phyloP scores from a whole-genome alignment of 2,329 filamentous ascomycete genomes.

The Aspergillus sp. region DNA sequence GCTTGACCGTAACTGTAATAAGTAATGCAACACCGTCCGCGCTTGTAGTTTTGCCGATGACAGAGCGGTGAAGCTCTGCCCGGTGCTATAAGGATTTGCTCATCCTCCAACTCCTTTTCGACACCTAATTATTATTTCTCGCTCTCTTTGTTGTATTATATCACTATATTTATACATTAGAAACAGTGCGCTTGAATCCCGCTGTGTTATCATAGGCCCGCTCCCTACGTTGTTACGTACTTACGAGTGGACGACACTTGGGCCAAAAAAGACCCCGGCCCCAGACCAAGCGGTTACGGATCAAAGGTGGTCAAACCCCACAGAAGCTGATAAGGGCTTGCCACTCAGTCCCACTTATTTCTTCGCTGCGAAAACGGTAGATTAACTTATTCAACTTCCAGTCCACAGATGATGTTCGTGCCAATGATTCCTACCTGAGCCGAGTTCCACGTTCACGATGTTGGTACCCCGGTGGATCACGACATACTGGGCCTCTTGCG shows the following conservation, averaged over 20 bases:
- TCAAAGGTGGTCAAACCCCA: conserved; percentile 1
- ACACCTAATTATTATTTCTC: background rate
- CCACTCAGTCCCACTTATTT: background rate
- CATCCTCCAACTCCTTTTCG: background rate
- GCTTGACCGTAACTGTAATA: too few relatives aligned
- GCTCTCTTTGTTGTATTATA: background rate
- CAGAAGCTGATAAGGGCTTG: conserved; percentile 9
- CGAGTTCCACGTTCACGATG: conserved; percentile 4
- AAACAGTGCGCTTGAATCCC: background rate
- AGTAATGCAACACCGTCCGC: background rate
- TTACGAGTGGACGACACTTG: conserved; percentile 9
- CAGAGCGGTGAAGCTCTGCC: background rate
- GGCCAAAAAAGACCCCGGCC: conserved; percentile 1
- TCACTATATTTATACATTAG: background rate
- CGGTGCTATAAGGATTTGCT: background rate
- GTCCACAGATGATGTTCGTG: background rate
- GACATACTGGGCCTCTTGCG: conserved; percentile 13
- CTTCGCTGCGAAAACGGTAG: background rate
- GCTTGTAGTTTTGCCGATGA: background rate
- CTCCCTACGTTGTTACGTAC: background rate
- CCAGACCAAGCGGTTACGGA: background rate
- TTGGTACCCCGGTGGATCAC: conserved; percentile 11
- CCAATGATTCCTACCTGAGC: conserved; percentile 2
- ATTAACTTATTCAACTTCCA: background rate
- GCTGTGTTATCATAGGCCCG: background rate